Evolutionary conservation across 2,329 filamentous ascomycete species (phyloP).

Genomic region (Tolypocladium sp.): DNA sequence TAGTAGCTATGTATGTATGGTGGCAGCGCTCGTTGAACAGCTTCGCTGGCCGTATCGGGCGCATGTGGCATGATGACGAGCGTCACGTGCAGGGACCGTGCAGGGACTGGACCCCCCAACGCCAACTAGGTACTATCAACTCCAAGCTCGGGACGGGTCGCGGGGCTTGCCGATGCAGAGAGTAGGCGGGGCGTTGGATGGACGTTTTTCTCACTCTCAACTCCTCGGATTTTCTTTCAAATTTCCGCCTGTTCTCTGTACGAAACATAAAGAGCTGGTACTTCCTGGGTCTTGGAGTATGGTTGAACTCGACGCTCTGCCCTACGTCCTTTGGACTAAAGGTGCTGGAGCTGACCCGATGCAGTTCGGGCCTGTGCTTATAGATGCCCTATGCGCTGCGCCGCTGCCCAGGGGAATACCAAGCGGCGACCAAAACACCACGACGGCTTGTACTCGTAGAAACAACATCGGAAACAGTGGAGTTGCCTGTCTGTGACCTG

Average conservation of each 20-base stretch:
- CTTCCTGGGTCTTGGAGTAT: not conserved
- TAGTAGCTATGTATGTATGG: not conserved
- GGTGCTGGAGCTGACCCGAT: too few relatives aligned
- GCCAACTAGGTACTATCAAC: too few relatives aligned
- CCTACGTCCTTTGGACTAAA: not conserved
- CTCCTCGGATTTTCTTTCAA: not conserved
- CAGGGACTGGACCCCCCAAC: too few relatives aligned
- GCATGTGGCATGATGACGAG: not conserved
- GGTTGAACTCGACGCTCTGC: not conserved
- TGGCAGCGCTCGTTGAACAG: not conserved
- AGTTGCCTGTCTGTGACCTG: too few relatives aligned
- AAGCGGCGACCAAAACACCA: not conserved
- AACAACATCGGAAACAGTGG: not conserved
- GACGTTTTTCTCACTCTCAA: not conserved
- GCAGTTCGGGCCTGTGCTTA: too few relatives aligned
- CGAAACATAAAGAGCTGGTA: too few relatives aligned
- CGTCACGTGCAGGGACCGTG: not conserved
- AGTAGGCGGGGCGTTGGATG: too few relatives aligned
- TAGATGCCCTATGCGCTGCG: too few relatives aligned
- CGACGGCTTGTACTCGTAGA: not conserved
- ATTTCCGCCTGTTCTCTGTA: not conserved
- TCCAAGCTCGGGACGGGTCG: too few relatives aligned
- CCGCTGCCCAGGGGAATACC: too few relatives aligned
- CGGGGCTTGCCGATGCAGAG: too few relatives aligned
- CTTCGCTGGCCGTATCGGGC: not conserved